Evolutionary conservation across 2,329 filamentous ascomycete species (phyloP), one percentile per base, ranked within the genome.

Genomic region (Aspergillus ustus): DNA sequence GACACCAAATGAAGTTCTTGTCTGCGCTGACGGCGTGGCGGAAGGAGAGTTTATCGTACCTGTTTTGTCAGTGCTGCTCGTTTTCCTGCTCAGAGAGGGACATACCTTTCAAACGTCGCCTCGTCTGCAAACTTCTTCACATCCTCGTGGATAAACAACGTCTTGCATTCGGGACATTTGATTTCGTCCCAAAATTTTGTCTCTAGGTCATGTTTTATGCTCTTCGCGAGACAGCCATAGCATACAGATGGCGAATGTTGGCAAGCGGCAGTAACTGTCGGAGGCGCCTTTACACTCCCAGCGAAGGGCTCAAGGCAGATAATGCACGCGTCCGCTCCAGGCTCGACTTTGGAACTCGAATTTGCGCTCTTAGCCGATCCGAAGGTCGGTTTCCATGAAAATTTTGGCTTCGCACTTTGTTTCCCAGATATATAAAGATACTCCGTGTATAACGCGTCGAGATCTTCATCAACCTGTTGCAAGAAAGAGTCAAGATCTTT

Each of bases 1-100:
- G 56, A 22, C 60, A 62, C 60, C 60, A 62, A 11, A 62, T 50
- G 46, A 62, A 62, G 43, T 59, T 62, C 13, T 61, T 57, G 46
- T 61, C 59, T 28, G 53, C 52, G 29, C 37, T 52, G 48, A 61
- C 52, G 3, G 59, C 59, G 13, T 52, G 25, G 4, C 59, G 46
- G 48, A 61, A 52, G 19, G 59, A 61, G 22, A 61, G 40, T 11
- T 40, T 29, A 13, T 61, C 37, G 20, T 61, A 61, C 11, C 59
- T 61, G 7, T 2, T 9, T 31, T 28, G 49, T 56, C 37, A 56
- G 52, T 49, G 4, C 19, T 37, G 8, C 11, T 7, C 3, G 11
- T 19, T 31, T 13, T 40, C 29, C 46, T 34, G 31, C 6, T 31
- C 7, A n/a, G 15, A n/a, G 19, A 6, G n/a, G 25, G 11, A 8